A percentile compares a stretch with the other conserved stretches of the same genome.
phyloP scores from a whole-genome alignment of 768 basidiomycete genomes.

The Panaeolus cyanescens region DNA sequence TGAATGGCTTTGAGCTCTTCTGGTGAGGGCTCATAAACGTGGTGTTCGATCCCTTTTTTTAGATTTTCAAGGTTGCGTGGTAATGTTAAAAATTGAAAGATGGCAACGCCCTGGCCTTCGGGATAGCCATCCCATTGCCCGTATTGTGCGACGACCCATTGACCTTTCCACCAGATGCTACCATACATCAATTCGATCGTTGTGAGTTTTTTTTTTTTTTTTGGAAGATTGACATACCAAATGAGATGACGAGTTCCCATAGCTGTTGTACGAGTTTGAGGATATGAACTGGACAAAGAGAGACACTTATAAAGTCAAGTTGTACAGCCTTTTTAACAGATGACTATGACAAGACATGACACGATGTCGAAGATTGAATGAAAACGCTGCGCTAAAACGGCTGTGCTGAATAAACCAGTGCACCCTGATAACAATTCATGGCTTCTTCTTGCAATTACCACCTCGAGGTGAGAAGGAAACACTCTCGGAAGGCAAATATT shows the following conservation, averaged over 20 bases:
- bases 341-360: background rate
- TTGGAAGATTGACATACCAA: background rate
- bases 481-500: no score
- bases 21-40: background rate
- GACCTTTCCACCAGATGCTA: background rate
- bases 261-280: background rate
- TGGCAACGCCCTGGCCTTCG: background rate
- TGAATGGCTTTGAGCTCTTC: background rate
- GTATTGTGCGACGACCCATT: background rate
- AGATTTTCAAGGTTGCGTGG: background rate
- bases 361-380: no score
- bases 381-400: no score
- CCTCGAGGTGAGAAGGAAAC: no score
- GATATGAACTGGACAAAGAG: background rate
- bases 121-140: background rate
- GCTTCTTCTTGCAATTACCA: no score
- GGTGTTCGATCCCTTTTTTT: background rate
- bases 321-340: background rate
- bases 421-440: no score
- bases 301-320: background rate
- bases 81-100: background rate
- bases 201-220: background rate
- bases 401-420: no score
- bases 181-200: background rate
- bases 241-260: background rate